Percentiles rank a stretch among this genome's conserved stretches.
These are phyloP conservation scores for Schizosaccharomyces cryophilus DNA, from an alignment of 805 yeast species.

Conservation along the genomic window DNA sequence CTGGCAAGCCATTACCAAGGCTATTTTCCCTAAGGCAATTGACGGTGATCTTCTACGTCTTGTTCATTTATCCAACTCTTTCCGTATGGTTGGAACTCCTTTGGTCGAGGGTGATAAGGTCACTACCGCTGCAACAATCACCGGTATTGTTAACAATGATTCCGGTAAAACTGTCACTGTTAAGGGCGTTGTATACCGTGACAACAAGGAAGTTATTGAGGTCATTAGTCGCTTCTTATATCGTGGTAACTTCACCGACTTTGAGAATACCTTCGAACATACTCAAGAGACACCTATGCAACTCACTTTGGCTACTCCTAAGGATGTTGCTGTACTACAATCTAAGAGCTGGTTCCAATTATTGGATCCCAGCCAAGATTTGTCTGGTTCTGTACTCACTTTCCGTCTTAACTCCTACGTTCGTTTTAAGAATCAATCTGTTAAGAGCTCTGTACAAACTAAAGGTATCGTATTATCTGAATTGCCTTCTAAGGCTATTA, in stretches of 20 bases:
- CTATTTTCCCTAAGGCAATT: conserved; percentile 88
- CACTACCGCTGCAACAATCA: conserved; percentile 57
- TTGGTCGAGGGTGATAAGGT: conserved; percentile 72
- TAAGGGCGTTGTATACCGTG: conserved; percentile 63
- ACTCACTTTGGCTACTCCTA: conserved; percentile 42
- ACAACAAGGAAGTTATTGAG: conserved; percentile 63
- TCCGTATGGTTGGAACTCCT: conserved; percentile 86
- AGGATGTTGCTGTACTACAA: conserved; percentile 77
- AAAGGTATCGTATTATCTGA: conserved; percentile 68
- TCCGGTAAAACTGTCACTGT: conserved; percentile 93
- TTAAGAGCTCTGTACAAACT: conserved; percentile 60
- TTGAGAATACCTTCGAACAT: conserved; percentile 76
- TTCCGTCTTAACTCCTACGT: conserved; percentile 75
- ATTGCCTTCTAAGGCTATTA: conserved; percentile 72
- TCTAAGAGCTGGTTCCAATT: conserved; percentile 97
- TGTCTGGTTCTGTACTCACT: conserved; percentile 56
- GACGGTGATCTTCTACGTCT: conserved; percentile 88
- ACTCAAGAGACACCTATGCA: conserved; percentile 69
- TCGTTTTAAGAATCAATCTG: conserved; percentile 49
- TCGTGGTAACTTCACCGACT: conserved; percentile 78
- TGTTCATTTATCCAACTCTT: conserved; percentile 87
- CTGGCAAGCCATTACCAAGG: conserved; percentile 93
- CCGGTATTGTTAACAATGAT: conserved; percentile 70
- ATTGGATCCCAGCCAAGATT: conserved; percentile 32
- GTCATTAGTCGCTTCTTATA: conserved; percentile 87